Evolutionary conservation across 208 protist species (phyloP), one percentile per base, ranked within the genome.

Genomic region (Phytomonas francai): DNA sequence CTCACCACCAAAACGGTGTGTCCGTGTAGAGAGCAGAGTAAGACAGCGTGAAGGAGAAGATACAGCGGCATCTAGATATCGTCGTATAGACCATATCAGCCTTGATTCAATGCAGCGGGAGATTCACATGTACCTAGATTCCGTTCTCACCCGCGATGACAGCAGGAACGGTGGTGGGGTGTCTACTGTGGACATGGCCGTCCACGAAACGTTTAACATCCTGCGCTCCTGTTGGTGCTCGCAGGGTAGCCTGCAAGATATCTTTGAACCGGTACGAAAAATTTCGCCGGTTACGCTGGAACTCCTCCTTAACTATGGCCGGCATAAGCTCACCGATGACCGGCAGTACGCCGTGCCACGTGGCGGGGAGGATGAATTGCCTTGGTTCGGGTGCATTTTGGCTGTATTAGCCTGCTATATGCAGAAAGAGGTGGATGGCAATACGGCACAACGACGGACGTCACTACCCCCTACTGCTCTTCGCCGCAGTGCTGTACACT

Each of bases 221-320:
- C 74, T 90, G 59, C 77, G 63, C 19, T 45, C 64, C 39, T 90
- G 82, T 68, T 90, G 87, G 84, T 61, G 61, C 19, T 86, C 81
- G 66, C 29, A 36, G 27, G 87, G 87, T 19, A 58, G 66, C 27
- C 84, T 83, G 0, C 78, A 78, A 49, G 87, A 90, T 60, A 73
- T 77, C 25, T 93, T 91, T 58, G 87, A 91, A 63, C 77, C 87
- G 8, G 75, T 80, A 31, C 71, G 71, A 33, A 51, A 66, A 60
- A 73, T 90, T 6, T 78, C 79, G 22, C 63, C 74, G 31, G 68
- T 87, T 58, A 64, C 83, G 25, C 42, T 74, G 34, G 64, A 86
- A 29, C 78, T 90, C 12, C 83, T 93, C 28, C 76, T 84, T 33
- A 77, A 69, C 22, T 90, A 83, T 68, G 87, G 80, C 25, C 72